These are phyloP conservation scores for Miamiensis avidus DNA, from an alignment of 169 alveolate species.

Conservation along the genomic window DNA sequence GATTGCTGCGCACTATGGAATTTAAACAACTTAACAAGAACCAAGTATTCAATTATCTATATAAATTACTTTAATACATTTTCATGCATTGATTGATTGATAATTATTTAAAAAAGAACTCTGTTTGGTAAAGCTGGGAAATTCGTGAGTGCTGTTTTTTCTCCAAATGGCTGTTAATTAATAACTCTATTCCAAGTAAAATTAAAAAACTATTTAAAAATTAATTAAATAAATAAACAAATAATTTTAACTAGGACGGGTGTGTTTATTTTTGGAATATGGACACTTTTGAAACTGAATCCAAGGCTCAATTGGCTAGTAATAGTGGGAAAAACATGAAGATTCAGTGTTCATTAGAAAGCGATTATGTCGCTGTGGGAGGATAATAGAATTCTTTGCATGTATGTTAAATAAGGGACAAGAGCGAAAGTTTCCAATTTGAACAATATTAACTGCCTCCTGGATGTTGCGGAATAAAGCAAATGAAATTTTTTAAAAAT, in stretches of 20 bases:
- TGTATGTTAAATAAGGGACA: background rate
- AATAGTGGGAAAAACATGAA: background rate
- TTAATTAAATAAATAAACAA: background rate
- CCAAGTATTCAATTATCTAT: background rate
- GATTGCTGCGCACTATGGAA: constrained; percentile 13
- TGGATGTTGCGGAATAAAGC: background rate
- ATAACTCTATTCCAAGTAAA: constrained; percentile 19
- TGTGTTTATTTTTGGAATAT: background rate
- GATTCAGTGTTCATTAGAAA: constrained; percentile 2
- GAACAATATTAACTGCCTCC: constrained; percentile 9
- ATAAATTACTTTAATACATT: no score
- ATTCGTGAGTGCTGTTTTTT: background rate
- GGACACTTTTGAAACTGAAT: constrained; percentile 10
- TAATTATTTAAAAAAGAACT: background rate
- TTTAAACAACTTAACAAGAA: constrained; percentile 1
- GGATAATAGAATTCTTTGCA: background rate
- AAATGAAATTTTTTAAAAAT: constrained; percentile 3
- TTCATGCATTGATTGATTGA: no score
- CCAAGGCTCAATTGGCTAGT: background rate
- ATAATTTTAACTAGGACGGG: background rate
- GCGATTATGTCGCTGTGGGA: background rate
- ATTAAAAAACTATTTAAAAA: background rate
- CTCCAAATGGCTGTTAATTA: constrained; percentile 3
- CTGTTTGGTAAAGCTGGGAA: constrained; percentile 7
- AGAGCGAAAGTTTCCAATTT: background rate